phyloP scores from a whole-genome alignment of 768 basidiomycete species.

The Leccinellum luteum region DNA sequence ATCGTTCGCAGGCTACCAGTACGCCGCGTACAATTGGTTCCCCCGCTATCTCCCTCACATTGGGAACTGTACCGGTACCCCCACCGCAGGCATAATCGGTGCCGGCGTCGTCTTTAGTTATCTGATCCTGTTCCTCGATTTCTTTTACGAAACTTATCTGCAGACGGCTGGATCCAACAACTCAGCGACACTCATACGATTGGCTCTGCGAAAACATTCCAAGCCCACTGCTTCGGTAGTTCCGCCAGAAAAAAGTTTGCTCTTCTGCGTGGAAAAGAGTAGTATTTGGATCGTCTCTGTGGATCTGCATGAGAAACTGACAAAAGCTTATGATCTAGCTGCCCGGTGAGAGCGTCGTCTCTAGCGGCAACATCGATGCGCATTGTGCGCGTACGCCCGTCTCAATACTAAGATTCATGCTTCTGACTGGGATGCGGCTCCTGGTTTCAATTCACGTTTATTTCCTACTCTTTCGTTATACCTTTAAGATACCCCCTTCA shows the following conservation, averaged over 20 bases:
- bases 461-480: not conserved
- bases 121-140: slow-evolving; percentile 21
- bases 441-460: not conserved
- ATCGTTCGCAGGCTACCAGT: slow-evolving; percentile 15
- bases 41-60: slow-evolving; percentile 15
- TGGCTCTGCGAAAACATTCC: not conserved
- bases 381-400: not conserved
- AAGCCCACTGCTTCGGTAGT: not conserved
- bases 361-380: not conserved
- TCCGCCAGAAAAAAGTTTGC: not conserved
- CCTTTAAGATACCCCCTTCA: not conserved
- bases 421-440: not conserved
- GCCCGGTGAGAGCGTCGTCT: not conserved
- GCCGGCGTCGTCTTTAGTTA: slow-evolving; percentile 16
- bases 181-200: not conserved
- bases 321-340: not conserved
- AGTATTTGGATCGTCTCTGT: not conserved
- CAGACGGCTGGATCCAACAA: slow-evolving; percentile 2
- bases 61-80: slow-evolving; percentile 16
- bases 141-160: slow-evolving; percentile 19
- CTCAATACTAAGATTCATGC: not conserved
- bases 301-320: not conserved
- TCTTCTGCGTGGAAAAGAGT: not conserved
- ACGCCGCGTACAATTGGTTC: slow-evolving; percentile 19
- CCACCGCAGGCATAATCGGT: slow-evolving; percentile 12